Evolutionary conservation across 176 grass and related monocot species (phyloP).

Genomic region (Oryza nivara): DNA sequence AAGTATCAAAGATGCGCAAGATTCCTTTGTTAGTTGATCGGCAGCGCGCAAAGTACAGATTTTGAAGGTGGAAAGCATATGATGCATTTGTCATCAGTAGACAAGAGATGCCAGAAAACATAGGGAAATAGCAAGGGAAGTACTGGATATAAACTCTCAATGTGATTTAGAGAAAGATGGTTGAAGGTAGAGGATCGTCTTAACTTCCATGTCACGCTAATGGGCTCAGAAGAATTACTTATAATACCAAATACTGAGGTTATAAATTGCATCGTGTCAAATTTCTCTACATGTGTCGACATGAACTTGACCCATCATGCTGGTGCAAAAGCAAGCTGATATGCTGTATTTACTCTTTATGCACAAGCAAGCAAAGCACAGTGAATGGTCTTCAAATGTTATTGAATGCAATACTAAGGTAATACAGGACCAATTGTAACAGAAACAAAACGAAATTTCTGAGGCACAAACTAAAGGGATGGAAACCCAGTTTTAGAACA

Average conservation of each 20-base stretch:
- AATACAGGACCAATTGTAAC: neutral
- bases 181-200: neutral
- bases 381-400: neutral
- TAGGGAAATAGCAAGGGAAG: neutral
- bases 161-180: neutral
- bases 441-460: neutral
- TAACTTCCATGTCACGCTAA: neutral
- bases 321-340: neutral
- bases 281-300: neutral
- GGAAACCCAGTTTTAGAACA: neutral
- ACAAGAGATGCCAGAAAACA: neutral
- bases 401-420: neutral
- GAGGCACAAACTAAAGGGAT: neutral
- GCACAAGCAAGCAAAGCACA: slow-evolving; percentile 1
- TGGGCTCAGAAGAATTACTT: neutral
- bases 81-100: neutral
- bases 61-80: neutral
- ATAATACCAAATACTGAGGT: neutral
- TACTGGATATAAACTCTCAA: neutral
- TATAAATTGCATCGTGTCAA: neutral
- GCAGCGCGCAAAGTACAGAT: neutral
- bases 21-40: neutral
- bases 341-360: neutral
- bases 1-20: neutral
- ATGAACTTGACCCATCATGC: neutral